Conservation (phyloP, 1,284 basidiomycete species). For the Leccinum subfulvum region DNA sequence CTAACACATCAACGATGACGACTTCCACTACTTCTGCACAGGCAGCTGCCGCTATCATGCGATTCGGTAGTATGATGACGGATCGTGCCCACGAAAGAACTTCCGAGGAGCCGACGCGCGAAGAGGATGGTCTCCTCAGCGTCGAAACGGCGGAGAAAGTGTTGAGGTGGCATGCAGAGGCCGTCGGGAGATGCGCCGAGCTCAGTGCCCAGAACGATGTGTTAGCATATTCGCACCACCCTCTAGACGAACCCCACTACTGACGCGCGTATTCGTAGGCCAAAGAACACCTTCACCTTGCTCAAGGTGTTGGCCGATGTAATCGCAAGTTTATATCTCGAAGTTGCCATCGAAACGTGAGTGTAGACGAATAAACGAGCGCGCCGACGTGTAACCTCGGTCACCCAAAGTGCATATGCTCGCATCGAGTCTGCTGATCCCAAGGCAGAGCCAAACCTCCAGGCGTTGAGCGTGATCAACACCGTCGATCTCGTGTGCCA, state of each 20-base stretch:
- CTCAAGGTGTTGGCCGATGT: constrained; percentile 88
- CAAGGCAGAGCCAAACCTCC: constrained; percentile 80
- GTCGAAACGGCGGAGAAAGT: constrained; percentile 83
- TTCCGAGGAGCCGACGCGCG: constrained; percentile 67
- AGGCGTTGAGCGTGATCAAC: constrained; percentile 65
- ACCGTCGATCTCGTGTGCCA: constrained; percentile 89
- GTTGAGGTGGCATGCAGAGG: constrained; percentile 95
- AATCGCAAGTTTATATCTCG: constrained; percentile 84
- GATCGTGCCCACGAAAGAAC: constrained; percentile 53
- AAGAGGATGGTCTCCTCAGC: constrained; percentile 79
- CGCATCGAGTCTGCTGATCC: constrained; percentile 74
- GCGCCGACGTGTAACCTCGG: constrained; percentile 7
- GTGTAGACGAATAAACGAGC: constrained; percentile 23
- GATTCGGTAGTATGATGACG: constrained; percentile 75
- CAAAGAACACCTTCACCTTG: constrained; percentile 87
- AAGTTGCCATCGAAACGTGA: constrained; percentile 89
- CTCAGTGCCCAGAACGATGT: constrained; percentile 78
- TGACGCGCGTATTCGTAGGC: constrained; percentile 45
- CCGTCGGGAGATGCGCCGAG: constrained; percentile 89
- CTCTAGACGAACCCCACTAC: not conserved
- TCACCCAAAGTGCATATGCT: constrained; percentile 57
- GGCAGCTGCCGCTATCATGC: constrained; percentile 77
- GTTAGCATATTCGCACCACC: constrained; percentile 47
- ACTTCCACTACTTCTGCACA: constrained; percentile 69
- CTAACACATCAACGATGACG: constrained; percentile 53